A percentile compares a stretch with the other conserved stretches of the same genome.
These are phyloP conservation scores for Pseudocercospora ulei DNA, from an alignment of 2,329 filamentous ascomycete species.

Conservation along the genomic window DNA sequence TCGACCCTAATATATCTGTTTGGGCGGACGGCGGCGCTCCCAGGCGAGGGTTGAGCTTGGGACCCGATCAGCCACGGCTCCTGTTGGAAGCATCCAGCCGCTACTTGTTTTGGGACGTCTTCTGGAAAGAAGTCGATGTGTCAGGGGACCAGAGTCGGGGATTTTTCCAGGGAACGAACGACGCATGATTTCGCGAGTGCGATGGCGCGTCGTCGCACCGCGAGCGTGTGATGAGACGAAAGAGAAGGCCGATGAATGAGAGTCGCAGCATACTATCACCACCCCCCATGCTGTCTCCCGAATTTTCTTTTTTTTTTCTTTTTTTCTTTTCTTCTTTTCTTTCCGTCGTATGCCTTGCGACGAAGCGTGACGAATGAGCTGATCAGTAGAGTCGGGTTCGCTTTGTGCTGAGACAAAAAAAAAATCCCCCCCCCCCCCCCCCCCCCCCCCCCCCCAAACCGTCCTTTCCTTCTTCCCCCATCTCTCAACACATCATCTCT, in stretches of 20 bases:
- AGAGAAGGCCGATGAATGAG: too few species aligned
- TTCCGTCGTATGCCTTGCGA: constrained; percentile 1
- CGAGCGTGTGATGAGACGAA: too few species aligned
- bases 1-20: constrained; percentile 5
- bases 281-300: too few species aligned
- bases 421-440: constrained; percentile 1
- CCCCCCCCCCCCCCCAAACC: neutral
- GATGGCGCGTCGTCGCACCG: too few species aligned
- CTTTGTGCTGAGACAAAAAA: constrained; percentile 6
- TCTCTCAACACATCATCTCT: too few species aligned
- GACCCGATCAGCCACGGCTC: constrained; percentile 7
- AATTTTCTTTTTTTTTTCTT: too few species aligned
- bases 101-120: constrained; percentile 6
- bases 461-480: too few species aligned
- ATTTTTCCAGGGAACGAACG: constrained; percentile 5
- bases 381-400: constrained; percentile 6
- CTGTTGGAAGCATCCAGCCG: constrained; percentile 1
- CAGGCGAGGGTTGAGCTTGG: neutral
- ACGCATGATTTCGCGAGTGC: too few species aligned
- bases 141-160: constrained; percentile 1
- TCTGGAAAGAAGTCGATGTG: constrained; percentile 5
- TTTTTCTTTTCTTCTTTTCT: too few species aligned
- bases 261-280: too few species aligned
- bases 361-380: constrained; percentile 7
- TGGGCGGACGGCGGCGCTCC: constrained; percentile 2